Base-by-base conservation (phyloP, 2,329 filamentous ascomycete species). In the Diaporthe nobilis region DNA sequence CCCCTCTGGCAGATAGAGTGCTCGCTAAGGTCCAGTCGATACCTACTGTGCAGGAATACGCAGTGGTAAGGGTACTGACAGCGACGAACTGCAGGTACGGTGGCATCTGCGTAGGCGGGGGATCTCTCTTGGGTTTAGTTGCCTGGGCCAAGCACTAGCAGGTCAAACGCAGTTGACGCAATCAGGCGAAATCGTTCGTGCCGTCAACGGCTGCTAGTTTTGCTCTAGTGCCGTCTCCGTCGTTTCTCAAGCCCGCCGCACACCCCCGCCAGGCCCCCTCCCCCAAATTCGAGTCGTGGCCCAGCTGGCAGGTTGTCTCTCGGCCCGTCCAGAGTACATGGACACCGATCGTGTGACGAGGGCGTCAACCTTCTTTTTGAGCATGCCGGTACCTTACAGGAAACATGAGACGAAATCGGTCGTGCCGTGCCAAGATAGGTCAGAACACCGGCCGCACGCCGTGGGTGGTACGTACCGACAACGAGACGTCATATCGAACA, bases 171-270 rank as follows among this genome's bases (percentile, higher is more conserved):
- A 55, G 65, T 70, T 70, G 65, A 70, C 65, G 65, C 65, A 70
- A 70, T 70, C 65, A 70, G 49, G 47, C 49, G 65, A 70, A 28
- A 55, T 70, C 31, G 65, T 70, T 70, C 49, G 65, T 70, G 65
- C 65, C 65, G 65, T 70, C 65, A 70, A 70, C 65, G 65, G 65
- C 65, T 70, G 65, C 65, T 70, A 55, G 65, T 70, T 70, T 42
- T 70, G 65, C 49, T 55, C 65, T 55, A 70, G 65, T 37, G 65
- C 34, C 25, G 49, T 39, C 49, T 34, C 47, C 34, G 34, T 55
- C 13, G 47, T 70, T 70, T 55, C 65, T 55, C 65, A 70, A 55
- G 34, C n/a, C 37, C 47, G 34, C 34, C 22, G 65, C 65, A 22
- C 65, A 70, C 31, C 31, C 65, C 47, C 12, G 42, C 42, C 42